Percentiles rank a stretch among this genome's conserved stretches.
Evolutionary conservation across 2,329 filamentous ascomycete genomes (phyloP).

Genomic region (Cladosporium phlei): DNA sequence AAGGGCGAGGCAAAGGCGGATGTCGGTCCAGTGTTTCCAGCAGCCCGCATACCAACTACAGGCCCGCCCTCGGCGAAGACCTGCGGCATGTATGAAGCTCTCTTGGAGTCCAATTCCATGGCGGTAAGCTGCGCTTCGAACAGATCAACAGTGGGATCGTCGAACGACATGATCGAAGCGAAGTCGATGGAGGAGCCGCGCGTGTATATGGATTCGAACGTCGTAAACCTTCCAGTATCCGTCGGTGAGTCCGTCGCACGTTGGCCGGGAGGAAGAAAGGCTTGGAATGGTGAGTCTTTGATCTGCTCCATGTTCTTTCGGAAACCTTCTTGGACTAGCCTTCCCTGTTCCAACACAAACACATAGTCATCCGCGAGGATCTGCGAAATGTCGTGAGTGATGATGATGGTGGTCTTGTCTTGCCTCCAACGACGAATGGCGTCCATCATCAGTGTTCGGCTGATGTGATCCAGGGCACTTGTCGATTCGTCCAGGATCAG

Average conservation of each 20-base stretch:
- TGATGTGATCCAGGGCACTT: constrained; percentile 75
- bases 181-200: constrained; percentile 19
- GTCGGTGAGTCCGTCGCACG: constrained; percentile 17
- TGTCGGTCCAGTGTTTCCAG: constrained; percentile 14
- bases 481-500: constrained; percentile 86
- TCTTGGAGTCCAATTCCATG: constrained; percentile 26
- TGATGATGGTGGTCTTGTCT: constrained; percentile 83
- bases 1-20: constrained; percentile 23
- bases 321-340: constrained; percentile 64
- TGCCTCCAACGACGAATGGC: constrained; percentile 71
- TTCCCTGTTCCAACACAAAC: constrained; percentile 70
- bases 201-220: constrained; percentile 17
- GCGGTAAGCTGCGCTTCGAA: constrained; percentile 26
- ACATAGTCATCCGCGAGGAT: constrained; percentile 70
- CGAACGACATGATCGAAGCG: constrained; percentile 11
- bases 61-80: constrained; percentile 24
- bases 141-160: constrained; percentile 18
- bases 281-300: constrained; percentile 29
- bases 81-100: constrained; percentile 24
- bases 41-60: constrained; percentile 21
- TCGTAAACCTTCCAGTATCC: constrained; percentile 17
- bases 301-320: constrained; percentile 49
- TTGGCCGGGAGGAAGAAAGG: constrained; percentile 25
- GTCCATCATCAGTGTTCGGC: constrained; percentile 63
- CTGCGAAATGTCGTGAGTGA: constrained; percentile 82